A percentile compares a stretch with the other conserved stretches of the same genome.
Evolutionary conservation across 2,329 filamentous ascomycete species (phyloP).

Genomic region (Phaeomoniella chlamydospora): DNA sequence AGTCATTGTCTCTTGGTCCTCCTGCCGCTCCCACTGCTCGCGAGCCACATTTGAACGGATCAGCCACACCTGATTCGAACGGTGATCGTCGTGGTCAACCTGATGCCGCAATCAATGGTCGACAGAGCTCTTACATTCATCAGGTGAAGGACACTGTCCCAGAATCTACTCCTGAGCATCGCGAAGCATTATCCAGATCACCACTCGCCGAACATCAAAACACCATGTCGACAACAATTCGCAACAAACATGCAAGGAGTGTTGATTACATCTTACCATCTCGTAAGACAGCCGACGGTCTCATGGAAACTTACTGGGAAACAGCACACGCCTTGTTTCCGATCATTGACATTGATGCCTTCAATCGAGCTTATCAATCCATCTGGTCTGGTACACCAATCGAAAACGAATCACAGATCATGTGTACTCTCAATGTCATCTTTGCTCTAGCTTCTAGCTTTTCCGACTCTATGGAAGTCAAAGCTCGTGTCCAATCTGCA

Average conservation of each 20-base stretch:
- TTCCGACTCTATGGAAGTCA: constrained; percentile 22
- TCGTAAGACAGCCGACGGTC: constrained; percentile 27
- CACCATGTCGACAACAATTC: not conserved
- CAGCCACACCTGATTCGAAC: not conserved
- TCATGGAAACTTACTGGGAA: constrained; percentile 32
- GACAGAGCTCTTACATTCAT: not conserved
- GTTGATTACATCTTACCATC: constrained; percentile 27
- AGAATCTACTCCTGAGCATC: not conserved
- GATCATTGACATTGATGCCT: constrained; percentile 23
- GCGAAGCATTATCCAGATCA: not conserved
- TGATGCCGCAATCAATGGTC: not conserved
- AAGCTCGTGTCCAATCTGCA: constrained; percentile 25
- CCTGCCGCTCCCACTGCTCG: not conserved
- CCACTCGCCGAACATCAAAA: not conserved
- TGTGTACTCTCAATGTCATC: constrained; percentile 31
- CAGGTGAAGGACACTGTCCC: not conserved
- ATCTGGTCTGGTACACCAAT: constrained; percentile 23
- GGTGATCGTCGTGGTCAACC: not conserved
- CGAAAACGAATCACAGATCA: constrained; percentile 25
- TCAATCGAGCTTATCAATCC: constrained; percentile 23
- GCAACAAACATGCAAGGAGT: not conserved
- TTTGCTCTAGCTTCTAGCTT: constrained; percentile 32
- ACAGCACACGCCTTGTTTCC: constrained; percentile 33
- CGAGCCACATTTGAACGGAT: not conserved
- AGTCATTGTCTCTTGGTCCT: not conserved